Percentiles rank a stretch among this genome's conserved stretches.
Conservation (phyloP, 139 green algal species). For the Chlorella sp. region DNA sequence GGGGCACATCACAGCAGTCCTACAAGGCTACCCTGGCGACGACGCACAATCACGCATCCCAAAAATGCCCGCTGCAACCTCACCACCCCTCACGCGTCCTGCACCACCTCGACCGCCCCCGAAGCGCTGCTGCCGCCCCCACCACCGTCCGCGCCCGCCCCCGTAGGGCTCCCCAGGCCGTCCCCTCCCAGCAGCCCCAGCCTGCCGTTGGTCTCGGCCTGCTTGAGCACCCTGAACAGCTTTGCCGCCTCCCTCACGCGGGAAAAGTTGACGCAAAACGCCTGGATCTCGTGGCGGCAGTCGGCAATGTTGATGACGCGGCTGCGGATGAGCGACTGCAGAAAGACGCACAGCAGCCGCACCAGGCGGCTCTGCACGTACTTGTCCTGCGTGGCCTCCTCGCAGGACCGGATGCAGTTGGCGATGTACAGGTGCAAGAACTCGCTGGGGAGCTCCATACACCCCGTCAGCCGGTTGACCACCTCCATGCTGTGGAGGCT, state of each 20-base stretch:
- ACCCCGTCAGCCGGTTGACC: conserved; percentile 74
- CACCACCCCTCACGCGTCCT: no score
- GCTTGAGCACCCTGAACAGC: conserved; percentile 78
- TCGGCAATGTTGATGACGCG: conserved; percentile 60
- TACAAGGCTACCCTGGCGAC: no score
- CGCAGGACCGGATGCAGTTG: conserved; percentile 77
- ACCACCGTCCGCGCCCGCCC: no score
- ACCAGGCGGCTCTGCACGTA: conserved; percentile 83
- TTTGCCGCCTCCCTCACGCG: conserved; percentile 75
- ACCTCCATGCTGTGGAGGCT: conserved; percentile 85
- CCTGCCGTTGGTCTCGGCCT: conserved; percentile 9
- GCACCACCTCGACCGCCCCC: background rate
- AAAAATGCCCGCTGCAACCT: no score
- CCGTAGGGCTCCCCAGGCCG: background rate
- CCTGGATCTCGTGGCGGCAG: conserved; percentile 73
- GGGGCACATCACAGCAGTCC: no score
- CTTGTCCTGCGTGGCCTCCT: conserved; percentile 66
- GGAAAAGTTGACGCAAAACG: conserved; percentile 89
- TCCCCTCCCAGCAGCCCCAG: background rate
- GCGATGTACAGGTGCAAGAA: conserved; percentile 86
- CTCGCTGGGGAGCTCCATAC: conserved; percentile 58
- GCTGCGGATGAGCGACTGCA: conserved; percentile 78
- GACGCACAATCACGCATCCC: no score
- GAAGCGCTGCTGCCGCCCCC: background rate
- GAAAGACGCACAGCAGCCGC: conserved; percentile 85